Conservation (phyloP, 2,329 filamentous ascomycete genomes). For the Alternaria longipes region DNA sequence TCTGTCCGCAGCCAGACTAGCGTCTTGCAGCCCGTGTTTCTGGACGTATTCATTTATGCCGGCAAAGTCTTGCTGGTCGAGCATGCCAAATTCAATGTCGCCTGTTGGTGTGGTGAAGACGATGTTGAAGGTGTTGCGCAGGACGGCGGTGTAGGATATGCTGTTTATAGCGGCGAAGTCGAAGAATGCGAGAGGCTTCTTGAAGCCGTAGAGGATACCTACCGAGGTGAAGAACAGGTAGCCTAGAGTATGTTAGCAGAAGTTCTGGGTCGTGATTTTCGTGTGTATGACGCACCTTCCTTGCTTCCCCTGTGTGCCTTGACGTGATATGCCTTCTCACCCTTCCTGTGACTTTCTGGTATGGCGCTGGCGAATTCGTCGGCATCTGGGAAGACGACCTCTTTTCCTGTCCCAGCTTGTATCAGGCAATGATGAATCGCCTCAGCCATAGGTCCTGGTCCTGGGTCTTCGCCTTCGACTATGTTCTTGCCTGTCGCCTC, state of each 20-base stretch:
- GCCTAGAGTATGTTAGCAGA: slow-evolving; percentile 53
- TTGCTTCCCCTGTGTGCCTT: slow-evolving; percentile 72
- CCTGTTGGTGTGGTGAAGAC: slow-evolving; percentile 63
- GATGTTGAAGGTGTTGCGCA: slow-evolving; percentile 73
- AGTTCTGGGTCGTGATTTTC: background rate
- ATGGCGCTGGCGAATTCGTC: slow-evolving; percentile 68
- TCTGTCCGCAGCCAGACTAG: slow-evolving; percentile 68
- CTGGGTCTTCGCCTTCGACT: slow-evolving; percentile 55
- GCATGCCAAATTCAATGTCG: slow-evolving; percentile 71
- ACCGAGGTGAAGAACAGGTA: slow-evolving; percentile 70
- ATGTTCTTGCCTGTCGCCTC: slow-evolving; percentile 60
- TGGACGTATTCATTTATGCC: slow-evolving; percentile 71
- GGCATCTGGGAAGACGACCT: slow-evolving; percentile 62
- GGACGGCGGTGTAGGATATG: slow-evolving; percentile 70
- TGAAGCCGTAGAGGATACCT: slow-evolving; percentile 71
- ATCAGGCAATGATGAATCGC: slow-evolving; percentile 48
- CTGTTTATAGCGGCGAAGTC: slow-evolving; percentile 67
- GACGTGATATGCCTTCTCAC: slow-evolving; percentile 70
- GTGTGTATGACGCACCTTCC: slow-evolving; percentile 60
- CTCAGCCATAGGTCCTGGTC: slow-evolving; percentile 57
- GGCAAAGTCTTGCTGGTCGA: slow-evolving; percentile 70
- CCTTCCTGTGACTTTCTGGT: slow-evolving; percentile 68
- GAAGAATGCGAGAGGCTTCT: slow-evolving; percentile 71
- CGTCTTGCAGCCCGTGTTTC: slow-evolving; percentile 68
- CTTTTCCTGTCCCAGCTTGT: slow-evolving; percentile 59